Percentiles rank a stretch among this genome's conserved stretches.
Evolutionary conservation across 352 stramenopile species (phyloP).

Genomic region (Pythium apleroticum): DNA sequence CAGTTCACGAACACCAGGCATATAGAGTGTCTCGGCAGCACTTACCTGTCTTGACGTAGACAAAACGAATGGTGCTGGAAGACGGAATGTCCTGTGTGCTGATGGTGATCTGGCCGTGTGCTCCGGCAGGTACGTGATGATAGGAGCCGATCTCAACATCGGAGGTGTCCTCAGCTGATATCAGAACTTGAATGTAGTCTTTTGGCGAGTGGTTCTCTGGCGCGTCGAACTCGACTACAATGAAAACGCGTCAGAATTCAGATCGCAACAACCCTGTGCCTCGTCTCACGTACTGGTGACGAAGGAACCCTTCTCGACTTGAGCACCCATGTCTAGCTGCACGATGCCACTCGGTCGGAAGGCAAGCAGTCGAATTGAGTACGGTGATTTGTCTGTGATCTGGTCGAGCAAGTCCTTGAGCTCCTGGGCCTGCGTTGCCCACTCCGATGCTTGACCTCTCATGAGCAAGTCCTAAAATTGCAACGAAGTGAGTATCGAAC

Average conservation of each 20-base stretch:
- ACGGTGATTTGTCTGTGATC: slow-evolving; percentile 59
- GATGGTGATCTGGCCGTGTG: slow-evolving; percentile 74
- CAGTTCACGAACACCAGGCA: neutral
- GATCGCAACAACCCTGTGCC: neutral
- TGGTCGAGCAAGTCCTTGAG: slow-evolving; percentile 72
- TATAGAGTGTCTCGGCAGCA: neutral
- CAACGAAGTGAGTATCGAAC: neutral
- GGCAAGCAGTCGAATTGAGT: slow-evolving; percentile 72
- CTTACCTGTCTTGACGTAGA: slow-evolving; percentile 81
- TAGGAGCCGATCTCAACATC: slow-evolving; percentile 81
- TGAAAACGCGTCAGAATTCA: slow-evolving; percentile 6
- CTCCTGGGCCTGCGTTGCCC: slow-evolving; percentile 63
- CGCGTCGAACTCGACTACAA: slow-evolving; percentile 74
- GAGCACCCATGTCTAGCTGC: slow-evolving; percentile 77
- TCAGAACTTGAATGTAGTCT: slow-evolving; percentile 86
- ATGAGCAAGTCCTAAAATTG: slow-evolving; percentile 58
- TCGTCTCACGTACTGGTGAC: slow-evolving; percentile 58
- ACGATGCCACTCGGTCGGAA: slow-evolving; percentile 84
- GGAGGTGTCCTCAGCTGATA: slow-evolving; percentile 65
- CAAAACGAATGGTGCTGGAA: slow-evolving; percentile 72
- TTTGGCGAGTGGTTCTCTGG: slow-evolving; percentile 81
- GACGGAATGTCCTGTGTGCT: slow-evolving; percentile 69
- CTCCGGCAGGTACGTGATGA: slow-evolving; percentile 64
- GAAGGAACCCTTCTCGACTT: slow-evolving; percentile 83
- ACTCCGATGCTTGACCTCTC: slow-evolving; percentile 66